A percentile compares a stretch with the other conserved stretches of the same genome.
Evolutionary conservation across 768 basidiomycete species (phyloP).

Genomic region (Hemileccinum impolitum): DNA sequence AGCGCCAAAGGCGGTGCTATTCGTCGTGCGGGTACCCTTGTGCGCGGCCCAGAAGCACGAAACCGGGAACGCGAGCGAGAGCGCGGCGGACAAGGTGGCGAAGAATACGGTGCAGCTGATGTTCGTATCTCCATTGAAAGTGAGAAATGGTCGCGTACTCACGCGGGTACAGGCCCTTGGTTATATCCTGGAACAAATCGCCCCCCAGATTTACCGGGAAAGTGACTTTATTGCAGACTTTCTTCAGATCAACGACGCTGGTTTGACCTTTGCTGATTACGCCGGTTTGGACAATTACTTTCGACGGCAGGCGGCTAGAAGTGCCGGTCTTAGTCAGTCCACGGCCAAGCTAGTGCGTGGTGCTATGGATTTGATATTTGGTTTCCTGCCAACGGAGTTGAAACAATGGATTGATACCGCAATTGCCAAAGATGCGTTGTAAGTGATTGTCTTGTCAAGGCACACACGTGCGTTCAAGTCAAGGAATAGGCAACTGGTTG

Average conservation of each 20-base stretch:
- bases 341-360: slow-evolving; percentile 81
- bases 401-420: slow-evolving; percentile 83
- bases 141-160: background rate
- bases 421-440: slow-evolving; percentile 75
- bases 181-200: slow-evolving; percentile 71
- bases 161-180: slow-evolving; percentile 58
- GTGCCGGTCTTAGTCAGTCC: slow-evolving; percentile 58
- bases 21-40: slow-evolving; percentile 79
- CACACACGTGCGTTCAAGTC: slow-evolving; percentile 2
- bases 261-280: slow-evolving; percentile 92
- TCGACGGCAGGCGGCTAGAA: slow-evolving; percentile 81
- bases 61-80: slow-evolving; percentile 48
- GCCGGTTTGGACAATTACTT: slow-evolving; percentile 94
- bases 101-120: slow-evolving; percentile 68
- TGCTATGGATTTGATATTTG: slow-evolving; percentile 94
- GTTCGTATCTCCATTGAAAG: slow-evolving; percentile 36
- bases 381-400: slow-evolving; percentile 81
- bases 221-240: slow-evolving; percentile 89
- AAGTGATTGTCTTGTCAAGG: slow-evolving; percentile 6
- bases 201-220: slow-evolving; percentile 74
- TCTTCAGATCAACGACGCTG: slow-evolving; percentile 84
- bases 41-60: slow-evolving; percentile 68
- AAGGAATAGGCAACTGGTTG: slow-evolving; percentile 70
- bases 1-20: slow-evolving; percentile 53
- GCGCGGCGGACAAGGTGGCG: slow-evolving; percentile 51